phyloP scores from a whole-genome alignment of 2,329 filamentous ascomycete species.

The Lasiodiplodia citricola region DNA sequence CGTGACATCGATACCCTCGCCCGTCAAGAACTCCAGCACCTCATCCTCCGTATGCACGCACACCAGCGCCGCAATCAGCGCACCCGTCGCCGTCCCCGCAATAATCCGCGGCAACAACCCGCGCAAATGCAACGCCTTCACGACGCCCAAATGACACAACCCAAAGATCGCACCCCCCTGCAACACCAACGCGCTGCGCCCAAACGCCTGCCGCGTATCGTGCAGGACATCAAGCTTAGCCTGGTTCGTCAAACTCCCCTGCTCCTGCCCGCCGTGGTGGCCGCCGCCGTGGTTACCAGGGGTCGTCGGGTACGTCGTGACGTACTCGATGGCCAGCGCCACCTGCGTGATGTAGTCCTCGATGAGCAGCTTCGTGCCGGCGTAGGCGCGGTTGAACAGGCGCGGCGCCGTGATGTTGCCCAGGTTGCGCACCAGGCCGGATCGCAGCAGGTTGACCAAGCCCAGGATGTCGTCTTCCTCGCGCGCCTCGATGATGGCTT shows the following conservation, averaged over 20 bases:
- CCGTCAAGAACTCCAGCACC: constrained; percentile 75
- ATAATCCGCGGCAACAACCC: constrained; percentile 88
- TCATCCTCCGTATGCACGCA: constrained; percentile 88
- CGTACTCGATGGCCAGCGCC: constrained; percentile 78
- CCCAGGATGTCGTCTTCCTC: constrained; percentile 74
- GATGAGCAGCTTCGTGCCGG: constrained; percentile 87
- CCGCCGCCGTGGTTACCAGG: constrained; percentile 41
- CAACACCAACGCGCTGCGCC: constrained; percentile 80
- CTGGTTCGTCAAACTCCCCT: constrained; percentile 67
- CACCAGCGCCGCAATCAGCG: constrained; percentile 85
- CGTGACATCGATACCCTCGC: constrained; percentile 80
- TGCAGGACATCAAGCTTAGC: constrained; percentile 85
- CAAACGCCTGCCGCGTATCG: constrained; percentile 86
- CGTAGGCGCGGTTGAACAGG: constrained; percentile 83
- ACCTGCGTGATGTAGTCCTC: constrained; percentile 89
- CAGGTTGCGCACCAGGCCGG: constrained; percentile 79
- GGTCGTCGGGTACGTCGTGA: constrained; percentile 69
- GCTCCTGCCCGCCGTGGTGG: constrained; percentile 46
- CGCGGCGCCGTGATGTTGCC: constrained; percentile 85
- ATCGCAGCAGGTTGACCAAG: constrained; percentile 79
- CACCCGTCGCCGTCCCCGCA: constrained; percentile 87
- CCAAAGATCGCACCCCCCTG: constrained; percentile 93
- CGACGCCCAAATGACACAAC: constrained; percentile 86
- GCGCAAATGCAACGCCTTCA: constrained; percentile 82
- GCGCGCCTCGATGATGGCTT: constrained; percentile 71